Conservation (phyloP, 2,329 filamentous ascomycete species). For the Raffaelea deltoideospora region DNA sequence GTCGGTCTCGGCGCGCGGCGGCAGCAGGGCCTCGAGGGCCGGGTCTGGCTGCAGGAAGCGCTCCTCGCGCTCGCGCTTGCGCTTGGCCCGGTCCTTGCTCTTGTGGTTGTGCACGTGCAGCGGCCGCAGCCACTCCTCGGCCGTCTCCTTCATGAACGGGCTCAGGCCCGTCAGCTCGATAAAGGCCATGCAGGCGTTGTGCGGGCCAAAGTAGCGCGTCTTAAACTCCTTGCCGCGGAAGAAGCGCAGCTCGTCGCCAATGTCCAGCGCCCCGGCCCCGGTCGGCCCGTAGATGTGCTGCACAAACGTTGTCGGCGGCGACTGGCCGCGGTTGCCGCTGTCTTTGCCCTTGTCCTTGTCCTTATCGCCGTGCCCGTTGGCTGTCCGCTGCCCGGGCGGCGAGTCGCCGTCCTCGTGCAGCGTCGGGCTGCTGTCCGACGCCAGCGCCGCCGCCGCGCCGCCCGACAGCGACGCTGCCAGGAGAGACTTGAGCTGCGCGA, state of each 20-base stretch:
- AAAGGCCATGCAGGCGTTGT: slow-evolving; percentile 46
- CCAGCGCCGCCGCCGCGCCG: not conserved
- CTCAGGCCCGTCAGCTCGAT: slow-evolving; percentile 40
- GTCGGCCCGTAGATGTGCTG: slow-evolving; percentile 15
- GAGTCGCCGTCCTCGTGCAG: slow-evolving; percentile 11
- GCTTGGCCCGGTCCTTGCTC: slow-evolving; percentile 38
- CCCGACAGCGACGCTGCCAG: slow-evolving; percentile 14
- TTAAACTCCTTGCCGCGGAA: slow-evolving; percentile 44
- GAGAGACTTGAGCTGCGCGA: slow-evolving; percentile 38
- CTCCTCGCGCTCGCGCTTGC: slow-evolving; percentile 35
- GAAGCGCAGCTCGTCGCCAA: slow-evolving; percentile 35
- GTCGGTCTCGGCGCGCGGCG: slow-evolving; percentile 18
- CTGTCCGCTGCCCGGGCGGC: too few species aligned
- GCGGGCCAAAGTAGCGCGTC: slow-evolving; percentile 43
- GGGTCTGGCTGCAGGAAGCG: slow-evolving; percentile 30
- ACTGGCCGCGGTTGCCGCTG: slow-evolving; percentile 9
- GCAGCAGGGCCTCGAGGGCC: slow-evolving; percentile 31
- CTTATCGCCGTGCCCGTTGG: too few species aligned
- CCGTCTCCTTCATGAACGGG: slow-evolving; percentile 47
- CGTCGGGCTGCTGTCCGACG: slow-evolving; percentile 12
- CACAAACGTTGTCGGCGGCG: slow-evolving; percentile 12
- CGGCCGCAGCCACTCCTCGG: slow-evolving; percentile 44
- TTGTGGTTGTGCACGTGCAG: slow-evolving; percentile 38
- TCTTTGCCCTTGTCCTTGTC: slow-evolving; percentile 10
- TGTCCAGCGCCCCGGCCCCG: slow-evolving; percentile 21